A percentile compares a stretch with the other conserved stretches of the same genome.
Conservation (phyloP, 441 rosid genomes). For the Gossypium armourianum region DNA sequence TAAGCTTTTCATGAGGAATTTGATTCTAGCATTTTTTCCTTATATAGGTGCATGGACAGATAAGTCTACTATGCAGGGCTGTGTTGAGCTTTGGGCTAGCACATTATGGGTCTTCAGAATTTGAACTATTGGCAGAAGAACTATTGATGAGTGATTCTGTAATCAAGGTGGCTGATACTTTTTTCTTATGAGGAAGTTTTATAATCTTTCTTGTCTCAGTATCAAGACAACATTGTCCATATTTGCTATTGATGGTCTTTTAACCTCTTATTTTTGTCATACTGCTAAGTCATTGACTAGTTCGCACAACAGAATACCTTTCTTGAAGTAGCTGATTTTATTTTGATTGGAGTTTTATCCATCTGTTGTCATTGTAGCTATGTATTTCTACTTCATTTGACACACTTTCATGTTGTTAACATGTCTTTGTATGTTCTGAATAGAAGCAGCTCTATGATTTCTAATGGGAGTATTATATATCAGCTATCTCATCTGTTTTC, state of each 20-base stretch:
- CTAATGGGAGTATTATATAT: not conserved
- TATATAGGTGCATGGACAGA: conserved; percentile 86
- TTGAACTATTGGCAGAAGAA: conserved; percentile 94
- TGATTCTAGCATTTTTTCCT: conserved; percentile 15
- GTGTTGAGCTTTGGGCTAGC: conserved; percentile 85
- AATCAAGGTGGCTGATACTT: conserved; percentile 48
- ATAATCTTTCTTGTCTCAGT: not conserved
- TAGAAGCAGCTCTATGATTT: not conserved
- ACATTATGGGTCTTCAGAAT: conserved; percentile 83
- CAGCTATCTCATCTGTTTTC: not conserved
- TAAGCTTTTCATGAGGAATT: not conserved
- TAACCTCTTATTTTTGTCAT: not conserved
- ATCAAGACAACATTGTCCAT: conserved; percentile 2
- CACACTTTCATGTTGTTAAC: not conserved
- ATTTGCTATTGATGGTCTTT: not conserved
- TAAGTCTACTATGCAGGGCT: conserved; percentile 63
- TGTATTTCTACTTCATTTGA: no score
- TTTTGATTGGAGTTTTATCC: not conserved
- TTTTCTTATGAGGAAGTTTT: conserved; percentile 1
- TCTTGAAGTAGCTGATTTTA: not conserved
- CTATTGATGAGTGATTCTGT: conserved; percentile 20
- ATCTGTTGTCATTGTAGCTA: not conserved
- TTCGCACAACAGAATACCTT: not conserved
- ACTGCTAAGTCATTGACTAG: not conserved
- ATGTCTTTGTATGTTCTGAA: not conserved